phyloP scores from a whole-genome alignment of 176 grass and related monocot genomes.

The Eleusine indica region DNA sequence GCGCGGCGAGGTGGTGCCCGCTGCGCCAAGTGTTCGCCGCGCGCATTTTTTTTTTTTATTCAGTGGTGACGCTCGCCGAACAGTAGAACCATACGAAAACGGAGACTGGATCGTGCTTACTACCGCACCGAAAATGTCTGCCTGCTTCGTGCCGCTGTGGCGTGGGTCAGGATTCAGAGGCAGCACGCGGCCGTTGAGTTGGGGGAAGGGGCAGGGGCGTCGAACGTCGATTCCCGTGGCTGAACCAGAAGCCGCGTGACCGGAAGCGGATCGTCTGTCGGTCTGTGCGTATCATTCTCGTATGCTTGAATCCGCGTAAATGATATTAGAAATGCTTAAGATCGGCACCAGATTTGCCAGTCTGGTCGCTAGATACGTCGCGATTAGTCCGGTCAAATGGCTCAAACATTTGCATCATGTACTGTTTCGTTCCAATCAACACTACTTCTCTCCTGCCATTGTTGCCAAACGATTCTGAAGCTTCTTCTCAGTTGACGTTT shows the following conservation, averaged over 20 bases:
- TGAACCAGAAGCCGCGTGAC: background rate
- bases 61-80: background rate
- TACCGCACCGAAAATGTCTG: background rate
- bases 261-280: background rate
- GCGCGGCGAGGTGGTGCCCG: background rate
- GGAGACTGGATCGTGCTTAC: background rate
- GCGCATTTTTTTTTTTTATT: background rate
- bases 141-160: background rate
- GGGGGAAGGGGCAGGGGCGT: background rate
- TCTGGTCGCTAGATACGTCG: too few relatives aligned
- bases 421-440: too few relatives aligned
- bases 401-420: too few relatives aligned
- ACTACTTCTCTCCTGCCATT: too few relatives aligned
- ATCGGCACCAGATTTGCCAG: too few relatives aligned
- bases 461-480: too few relatives aligned
- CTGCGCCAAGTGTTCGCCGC: background rate
- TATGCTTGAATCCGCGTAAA: too few relatives aligned
- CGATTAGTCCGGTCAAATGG: too few relatives aligned
- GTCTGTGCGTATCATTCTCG: too few relatives aligned
- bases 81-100: background rate
- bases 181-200: background rate
- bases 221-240: background rate
- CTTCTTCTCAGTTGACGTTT: too few relatives aligned
- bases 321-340: too few relatives aligned
- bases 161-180: background rate